These are phyloP conservation scores for Stachybotrys elegans DNA, from an alignment of 2,329 filamentous ascomycete genomes.

Conservation along the genomic window DNA sequence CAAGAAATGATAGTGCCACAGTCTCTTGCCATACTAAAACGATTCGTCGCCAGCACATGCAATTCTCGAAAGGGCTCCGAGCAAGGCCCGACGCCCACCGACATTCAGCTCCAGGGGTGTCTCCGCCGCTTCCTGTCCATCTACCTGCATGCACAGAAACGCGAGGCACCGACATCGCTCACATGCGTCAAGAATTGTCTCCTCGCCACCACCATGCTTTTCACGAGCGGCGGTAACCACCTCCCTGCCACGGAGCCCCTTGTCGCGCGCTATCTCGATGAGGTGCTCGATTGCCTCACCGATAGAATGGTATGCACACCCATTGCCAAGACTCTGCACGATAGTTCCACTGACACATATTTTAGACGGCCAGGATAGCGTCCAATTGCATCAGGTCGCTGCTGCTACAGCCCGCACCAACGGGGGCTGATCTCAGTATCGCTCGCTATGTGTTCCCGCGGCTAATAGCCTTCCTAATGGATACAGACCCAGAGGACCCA, in stretches of 20 bases:
- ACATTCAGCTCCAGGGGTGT: conserved; percentile 73
- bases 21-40: conserved; percentile 83
- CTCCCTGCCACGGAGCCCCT: conserved; percentile 72
- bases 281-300: conserved; percentile 78
- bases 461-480: conserved; percentile 69
- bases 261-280: conserved; percentile 68
- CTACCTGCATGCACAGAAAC: conserved; percentile 68
- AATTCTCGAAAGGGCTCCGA: conserved; percentile 32
- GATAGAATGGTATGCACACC: conserved; percentile 64
- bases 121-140: conserved; percentile 79
- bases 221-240: conserved; percentile 72
- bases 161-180: conserved; percentile 70
- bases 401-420: conserved; percentile 59
- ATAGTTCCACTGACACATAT: conserved; percentile 12
- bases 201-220: conserved; percentile 79
- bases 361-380: conserved; percentile 77
- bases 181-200: conserved; percentile 91
- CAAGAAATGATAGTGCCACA: conserved; percentile 87
- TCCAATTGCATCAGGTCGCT: conserved; percentile 85
- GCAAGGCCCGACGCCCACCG: conserved; percentile 44
- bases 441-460: conserved; percentile 70
- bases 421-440: conserved; percentile 66
- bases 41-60: conserved; percentile 77
- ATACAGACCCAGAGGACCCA: conserved; percentile 69
- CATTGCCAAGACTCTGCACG: background rate